phyloP scores from a whole-genome alignment of 2,329 filamentous ascomycete genomes.

The Lasiodiplodia citricola region DNA sequence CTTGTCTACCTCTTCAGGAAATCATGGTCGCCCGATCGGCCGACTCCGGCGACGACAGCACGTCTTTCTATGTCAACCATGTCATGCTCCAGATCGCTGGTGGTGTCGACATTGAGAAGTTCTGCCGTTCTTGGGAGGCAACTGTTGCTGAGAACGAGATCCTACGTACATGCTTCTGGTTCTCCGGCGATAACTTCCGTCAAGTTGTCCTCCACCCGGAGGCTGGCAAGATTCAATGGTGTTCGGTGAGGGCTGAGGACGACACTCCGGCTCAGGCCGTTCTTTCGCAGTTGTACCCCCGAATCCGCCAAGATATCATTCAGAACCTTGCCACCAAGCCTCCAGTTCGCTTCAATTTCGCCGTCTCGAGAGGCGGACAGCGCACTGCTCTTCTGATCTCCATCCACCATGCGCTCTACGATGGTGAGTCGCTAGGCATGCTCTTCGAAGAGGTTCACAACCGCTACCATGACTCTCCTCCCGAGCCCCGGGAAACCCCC shows the following conservation, averaged over 20 bases:
- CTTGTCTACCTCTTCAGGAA: constrained; percentile 42
- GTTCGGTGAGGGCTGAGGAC: constrained; percentile 29
- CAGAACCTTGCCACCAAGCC: constrained; percentile 30
- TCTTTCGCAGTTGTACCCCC: constrained; percentile 27
- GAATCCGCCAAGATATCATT: constrained; percentile 29
- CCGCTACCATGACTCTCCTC: constrained; percentile 32
- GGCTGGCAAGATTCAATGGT: constrained; percentile 31
- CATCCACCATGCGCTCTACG: constrained; percentile 47
- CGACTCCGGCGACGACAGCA: constrained; percentile 32
- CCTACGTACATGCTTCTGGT: constrained; percentile 65
- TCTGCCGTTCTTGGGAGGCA: constrained; percentile 55
- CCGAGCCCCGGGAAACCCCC: constrained; percentile 32
- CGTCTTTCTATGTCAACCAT: constrained; percentile 48
- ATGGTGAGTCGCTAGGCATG: constrained; percentile 42
- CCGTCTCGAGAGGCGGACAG: constrained; percentile 32
- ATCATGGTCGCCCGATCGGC: constrained; percentile 47
- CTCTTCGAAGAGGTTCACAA: constrained; percentile 40
- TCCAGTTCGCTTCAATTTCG: constrained; percentile 36
- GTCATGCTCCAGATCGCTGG: constrained; percentile 41
- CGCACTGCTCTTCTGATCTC: constrained; percentile 37
- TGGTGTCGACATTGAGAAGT: constrained; percentile 49
- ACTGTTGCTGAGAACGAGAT: constrained; percentile 53
- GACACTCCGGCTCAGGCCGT: constrained; percentile 28
- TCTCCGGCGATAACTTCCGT: constrained; percentile 32
- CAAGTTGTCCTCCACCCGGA: constrained; percentile 38